Evolutionary conservation across 2,329 filamentous ascomycete species (phyloP).

Genomic region (Pseudogymnoascus sp.): DNA sequence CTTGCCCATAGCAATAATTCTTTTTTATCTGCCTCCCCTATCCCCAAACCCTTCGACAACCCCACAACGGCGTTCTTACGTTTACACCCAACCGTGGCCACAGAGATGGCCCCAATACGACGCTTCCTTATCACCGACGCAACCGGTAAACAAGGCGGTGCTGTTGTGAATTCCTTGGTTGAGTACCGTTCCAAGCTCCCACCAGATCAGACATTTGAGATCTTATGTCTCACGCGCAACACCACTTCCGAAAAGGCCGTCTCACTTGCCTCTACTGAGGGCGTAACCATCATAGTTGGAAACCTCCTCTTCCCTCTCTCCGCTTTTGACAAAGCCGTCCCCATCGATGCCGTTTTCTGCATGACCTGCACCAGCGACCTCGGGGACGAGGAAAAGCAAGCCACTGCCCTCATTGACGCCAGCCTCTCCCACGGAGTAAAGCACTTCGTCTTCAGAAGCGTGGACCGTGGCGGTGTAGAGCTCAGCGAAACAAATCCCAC

Average conservation of each 20-base stretch:
- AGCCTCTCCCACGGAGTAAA: constrained; percentile 44
- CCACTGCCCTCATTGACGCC: constrained; percentile 49
- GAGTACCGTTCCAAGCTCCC: constrained; percentile 15
- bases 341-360: constrained; percentile 46
- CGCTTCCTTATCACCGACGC: constrained; percentile 27
- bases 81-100: neutral
- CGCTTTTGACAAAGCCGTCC: constrained; percentile 36
- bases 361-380: constrained; percentile 31
- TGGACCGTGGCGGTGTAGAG: constrained; percentile 50
- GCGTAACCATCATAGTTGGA: constrained; percentile 43
- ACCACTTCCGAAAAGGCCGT: constrained; percentile 34
- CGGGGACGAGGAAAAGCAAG: constrained; percentile 43
- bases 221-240: constrained; percentile 45
- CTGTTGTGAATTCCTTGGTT: constrained; percentile 19
- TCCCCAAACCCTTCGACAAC: neutral
- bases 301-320: constrained; percentile 38
- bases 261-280: constrained; percentile 33
- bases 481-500: constrained; percentile 44
- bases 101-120: neutral
- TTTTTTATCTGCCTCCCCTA: neutral
- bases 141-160: constrained; percentile 30
- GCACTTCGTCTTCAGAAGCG: constrained; percentile 55
- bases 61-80: neutral
- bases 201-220: constrained; percentile 28
- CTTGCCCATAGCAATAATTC: neutral